phyloP scores from a whole-genome alignment of 768 basidiomycete species.

The Hemileccinum rubropunctum region DNA sequence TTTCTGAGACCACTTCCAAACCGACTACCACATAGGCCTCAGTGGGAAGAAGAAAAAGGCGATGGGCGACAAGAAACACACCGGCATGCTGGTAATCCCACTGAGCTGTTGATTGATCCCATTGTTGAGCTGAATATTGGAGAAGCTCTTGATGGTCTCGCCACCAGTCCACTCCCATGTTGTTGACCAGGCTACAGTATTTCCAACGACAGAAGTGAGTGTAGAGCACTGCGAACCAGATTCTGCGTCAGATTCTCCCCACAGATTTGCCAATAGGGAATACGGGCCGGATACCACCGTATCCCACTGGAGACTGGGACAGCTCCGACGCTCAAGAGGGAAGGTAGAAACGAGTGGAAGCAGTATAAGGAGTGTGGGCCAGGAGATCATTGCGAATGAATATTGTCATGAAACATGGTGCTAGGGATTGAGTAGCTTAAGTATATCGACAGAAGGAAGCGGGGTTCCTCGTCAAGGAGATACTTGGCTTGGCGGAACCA shows the following conservation, averaged over 20 bases:
- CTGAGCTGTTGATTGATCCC: conserved; percentile 53
- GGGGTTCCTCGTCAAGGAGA: no score
- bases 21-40: conserved; percentile 33
- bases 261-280: conserved; percentile 49
- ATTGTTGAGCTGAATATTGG: conserved; percentile 50
- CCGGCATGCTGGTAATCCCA: conserved; percentile 54
- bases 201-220: conserved; percentile 41
- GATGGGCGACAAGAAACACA: conserved; percentile 26
- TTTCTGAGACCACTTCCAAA: conserved; percentile 56
- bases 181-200: conserved; percentile 48
- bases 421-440: conserved; percentile 5
- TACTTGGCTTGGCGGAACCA: no score
- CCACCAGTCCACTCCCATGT: conserved; percentile 55
- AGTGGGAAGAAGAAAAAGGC: not conserved
- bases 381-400: conserved; percentile 11
- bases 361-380: conserved; percentile 12
- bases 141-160: conserved; percentile 56
- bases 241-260: conserved; percentile 37
- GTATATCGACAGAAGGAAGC: not conserved
- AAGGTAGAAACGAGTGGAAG: conserved; percentile 21
- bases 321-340: conserved; percentile 11
- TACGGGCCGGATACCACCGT: conserved; percentile 44
- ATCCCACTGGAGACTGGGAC: conserved; percentile 59
- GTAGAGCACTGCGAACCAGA: conserved; percentile 53
- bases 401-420: not conserved